Evolutionary conservation across 805 yeast genomes (phyloP).

Genomic region (Candida yuanshanica): DNA sequence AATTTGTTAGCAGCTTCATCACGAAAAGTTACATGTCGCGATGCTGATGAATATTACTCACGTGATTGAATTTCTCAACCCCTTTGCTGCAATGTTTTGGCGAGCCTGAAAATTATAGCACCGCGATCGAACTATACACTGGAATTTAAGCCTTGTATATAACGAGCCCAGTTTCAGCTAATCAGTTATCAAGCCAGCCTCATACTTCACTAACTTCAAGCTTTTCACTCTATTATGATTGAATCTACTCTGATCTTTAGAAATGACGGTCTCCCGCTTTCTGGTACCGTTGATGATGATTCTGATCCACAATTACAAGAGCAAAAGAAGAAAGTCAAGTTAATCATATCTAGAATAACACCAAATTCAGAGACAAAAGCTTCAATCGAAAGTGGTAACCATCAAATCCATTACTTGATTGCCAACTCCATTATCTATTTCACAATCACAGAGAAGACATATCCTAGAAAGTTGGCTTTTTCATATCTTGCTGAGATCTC

Average conservation of each 20-base stretch:
- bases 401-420: constrained; percentile 69
- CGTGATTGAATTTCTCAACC: too few relatives aligned
- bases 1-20: too few relatives aligned
- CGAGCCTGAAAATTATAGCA: too few relatives aligned
- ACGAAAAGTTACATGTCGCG: too few relatives aligned
- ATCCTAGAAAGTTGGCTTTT: constrained; percentile 85
- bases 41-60: too few relatives aligned
- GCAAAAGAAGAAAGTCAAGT: constrained; percentile 80
- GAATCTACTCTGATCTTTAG: constrained; percentile 62
- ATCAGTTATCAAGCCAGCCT: too few relatives aligned
- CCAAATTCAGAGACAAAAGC: constrained; percentile 81
- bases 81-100: too few relatives aligned
- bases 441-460: constrained; percentile 69
- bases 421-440: constrained; percentile 64
- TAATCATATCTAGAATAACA: constrained; percentile 66
- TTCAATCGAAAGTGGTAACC: constrained; percentile 70
- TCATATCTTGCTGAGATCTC: constrained; percentile 79
- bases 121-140: too few relatives aligned
- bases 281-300: constrained; percentile 87
- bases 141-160: too few relatives aligned
- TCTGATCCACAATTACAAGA: constrained; percentile 55
- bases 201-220: too few relatives aligned
- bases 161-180: too few relatives aligned
- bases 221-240: constrained; percentile 48
- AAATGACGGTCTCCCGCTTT: constrained; percentile 77